Evolutionary conservation across 805 yeast species (phyloP).

Genomic region (Huiozyma naganishii): DNA sequence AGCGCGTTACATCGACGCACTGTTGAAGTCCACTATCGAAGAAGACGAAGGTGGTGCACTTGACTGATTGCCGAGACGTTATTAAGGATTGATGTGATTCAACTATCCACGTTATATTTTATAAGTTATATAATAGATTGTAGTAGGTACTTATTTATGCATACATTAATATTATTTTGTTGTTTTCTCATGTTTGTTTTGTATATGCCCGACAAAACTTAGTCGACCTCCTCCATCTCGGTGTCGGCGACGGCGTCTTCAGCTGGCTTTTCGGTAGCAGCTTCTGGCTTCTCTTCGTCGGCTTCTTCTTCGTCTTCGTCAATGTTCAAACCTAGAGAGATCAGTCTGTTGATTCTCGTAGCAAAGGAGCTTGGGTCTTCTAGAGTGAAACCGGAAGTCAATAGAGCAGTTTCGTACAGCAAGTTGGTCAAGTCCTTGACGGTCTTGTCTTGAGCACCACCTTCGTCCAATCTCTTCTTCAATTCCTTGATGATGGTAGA

Average conservation of each 20-base stretch:
- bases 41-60: background rate
- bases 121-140: background rate
- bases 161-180: background rate
- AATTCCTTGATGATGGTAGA: constrained; percentile 92
- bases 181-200: background rate
- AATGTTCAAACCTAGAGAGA: constrained; percentile 94
- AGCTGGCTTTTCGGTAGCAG: constrained; percentile 38
- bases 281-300: constrained; percentile 31
- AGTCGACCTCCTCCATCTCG: constrained; percentile 99
- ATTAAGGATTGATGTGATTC: no score
- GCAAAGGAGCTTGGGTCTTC: constrained; percentile 98
- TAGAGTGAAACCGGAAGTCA: constrained; percentile 97
- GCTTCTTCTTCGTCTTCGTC: constrained; percentile 69
- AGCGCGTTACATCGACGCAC: background rate
- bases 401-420: constrained; percentile 93
- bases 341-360: constrained; percentile 94
- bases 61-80: background rate
- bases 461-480: constrained; percentile 90
- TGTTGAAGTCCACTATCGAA: background rate
- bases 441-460: constrained; percentile 96
- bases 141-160: background rate
- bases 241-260: constrained; percentile 69
- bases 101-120: no score
- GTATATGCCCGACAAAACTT: constrained; percentile 19
- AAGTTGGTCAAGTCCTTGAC: constrained; percentile 95